Evolutionary conservation across 345 rosid genomes (phyloP).

Genomic region (Populus davidiana): DNA sequence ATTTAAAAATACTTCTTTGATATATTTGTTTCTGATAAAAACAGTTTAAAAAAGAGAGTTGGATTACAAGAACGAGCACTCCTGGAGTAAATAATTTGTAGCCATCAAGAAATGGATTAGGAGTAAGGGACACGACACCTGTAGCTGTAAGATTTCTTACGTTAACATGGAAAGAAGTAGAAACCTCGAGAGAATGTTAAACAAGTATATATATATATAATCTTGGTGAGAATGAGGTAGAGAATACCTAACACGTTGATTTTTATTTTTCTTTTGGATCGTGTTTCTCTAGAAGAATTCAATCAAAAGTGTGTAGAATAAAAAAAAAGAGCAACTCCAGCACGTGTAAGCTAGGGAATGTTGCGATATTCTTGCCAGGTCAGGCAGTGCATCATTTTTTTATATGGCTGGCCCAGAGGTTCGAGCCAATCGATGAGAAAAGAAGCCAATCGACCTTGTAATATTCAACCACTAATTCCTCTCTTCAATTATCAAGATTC

Average conservation of each 20-base stretch:
- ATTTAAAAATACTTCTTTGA: too few relatives aligned
- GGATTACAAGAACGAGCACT: too few relatives aligned
- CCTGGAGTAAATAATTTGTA: too few relatives aligned
- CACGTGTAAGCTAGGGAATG: background rate
- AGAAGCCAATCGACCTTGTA: background rate
- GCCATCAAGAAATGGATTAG: too few relatives aligned
- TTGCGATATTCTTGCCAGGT: background rate
- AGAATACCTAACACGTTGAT: slow-evolving; percentile 19
- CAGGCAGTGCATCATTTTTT: background rate
- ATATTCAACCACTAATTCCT: slow-evolving; percentile 14
- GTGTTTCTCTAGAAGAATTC: slow-evolving; percentile 16
- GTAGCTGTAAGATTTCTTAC: too few relatives aligned
- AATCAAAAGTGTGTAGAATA: background rate
- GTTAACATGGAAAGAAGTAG: background rate
- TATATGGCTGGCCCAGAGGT: background rate
- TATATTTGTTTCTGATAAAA: too few relatives aligned
- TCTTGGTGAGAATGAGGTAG: background rate
- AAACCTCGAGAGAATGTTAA: background rate
- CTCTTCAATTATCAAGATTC: slow-evolving; percentile 23
- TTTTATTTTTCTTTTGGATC: background rate
- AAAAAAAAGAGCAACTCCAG: background rate
- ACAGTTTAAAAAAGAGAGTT: too few relatives aligned
- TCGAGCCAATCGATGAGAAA: background rate
- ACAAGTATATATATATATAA: background rate
- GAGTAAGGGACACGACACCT: slow-evolving; percentile 2